A percentile compares a stretch with the other conserved stretches of the same genome.
phyloP scores from a whole-genome alignment of 2,329 filamentous ascomycete species.

The Aspergillus sp. region DNA sequence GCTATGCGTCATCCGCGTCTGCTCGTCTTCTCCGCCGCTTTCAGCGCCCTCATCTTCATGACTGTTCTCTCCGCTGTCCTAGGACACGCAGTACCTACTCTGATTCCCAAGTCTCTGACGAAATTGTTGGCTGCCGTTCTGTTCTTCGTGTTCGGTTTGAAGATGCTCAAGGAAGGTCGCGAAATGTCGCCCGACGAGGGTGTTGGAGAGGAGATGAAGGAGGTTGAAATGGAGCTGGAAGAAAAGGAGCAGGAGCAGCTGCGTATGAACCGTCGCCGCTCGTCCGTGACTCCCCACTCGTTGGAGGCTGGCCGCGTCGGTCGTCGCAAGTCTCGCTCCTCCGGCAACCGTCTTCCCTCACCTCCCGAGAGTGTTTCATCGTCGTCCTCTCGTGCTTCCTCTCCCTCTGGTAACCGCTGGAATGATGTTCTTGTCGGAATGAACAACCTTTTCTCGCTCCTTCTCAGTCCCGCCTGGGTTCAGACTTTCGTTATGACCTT shows the following conservation, averaged over 20 bases:
- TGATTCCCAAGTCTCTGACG: conserved; percentile 88
- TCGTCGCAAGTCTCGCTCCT: conserved; percentile 66
- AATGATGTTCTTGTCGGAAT: conserved; percentile 63
- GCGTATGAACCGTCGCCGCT: conserved; percentile 65
- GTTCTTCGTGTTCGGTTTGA: conserved; percentile 86
- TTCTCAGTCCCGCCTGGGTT: conserved; percentile 95
- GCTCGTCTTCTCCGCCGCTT: conserved; percentile 93
- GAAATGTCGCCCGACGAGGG: conserved; percentile 88
- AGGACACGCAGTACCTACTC: conserved; percentile 84
- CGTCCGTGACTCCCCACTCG: conserved; percentile 71
- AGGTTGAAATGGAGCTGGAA: conserved; percentile 90
- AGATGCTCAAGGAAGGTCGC: conserved; percentile 81
- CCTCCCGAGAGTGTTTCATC: conserved; percentile 77
- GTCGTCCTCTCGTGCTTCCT: conserved; percentile 66
- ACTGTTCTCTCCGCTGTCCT: conserved; percentile 90
- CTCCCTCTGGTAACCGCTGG: conserved; percentile 48
- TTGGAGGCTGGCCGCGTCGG: conserved; percentile 75
- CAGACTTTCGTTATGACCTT: conserved; percentile 99
- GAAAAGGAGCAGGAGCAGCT: conserved; percentile 82
- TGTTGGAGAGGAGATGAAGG: conserved; percentile 94
- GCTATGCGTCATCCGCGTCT: conserved; percentile 96
- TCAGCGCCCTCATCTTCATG: conserved; percentile 88
- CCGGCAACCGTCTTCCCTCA: conserved; percentile 73
- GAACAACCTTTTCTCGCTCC: conserved; percentile 80
- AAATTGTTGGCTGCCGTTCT: conserved; percentile 81